These are phyloP conservation scores for Maudiozyma barnettii DNA, from an alignment of 805 yeast genomes.

Conservation along the genomic window DNA sequence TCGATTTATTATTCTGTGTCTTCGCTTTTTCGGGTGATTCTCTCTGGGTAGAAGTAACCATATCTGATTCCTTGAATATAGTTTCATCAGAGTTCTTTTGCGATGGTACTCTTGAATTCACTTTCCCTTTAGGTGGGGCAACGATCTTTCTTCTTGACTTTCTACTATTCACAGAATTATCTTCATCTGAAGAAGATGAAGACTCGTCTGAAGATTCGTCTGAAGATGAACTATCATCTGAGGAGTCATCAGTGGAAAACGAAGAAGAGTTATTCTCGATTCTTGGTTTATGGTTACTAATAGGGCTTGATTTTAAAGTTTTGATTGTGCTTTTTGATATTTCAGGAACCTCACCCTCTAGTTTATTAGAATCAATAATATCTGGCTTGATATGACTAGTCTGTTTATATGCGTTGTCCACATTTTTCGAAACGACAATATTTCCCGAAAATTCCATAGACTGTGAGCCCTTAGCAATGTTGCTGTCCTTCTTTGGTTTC, in stretches of 20 bases:
- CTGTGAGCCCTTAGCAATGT: not conserved
- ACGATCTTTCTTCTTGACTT: constrained; percentile 34
- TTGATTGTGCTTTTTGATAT: no score
- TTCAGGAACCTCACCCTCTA: no score
- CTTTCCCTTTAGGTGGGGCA: constrained; percentile 36
- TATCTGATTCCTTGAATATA: not conserved
- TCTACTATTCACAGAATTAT: constrained; percentile 14
- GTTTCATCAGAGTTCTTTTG: not conserved
- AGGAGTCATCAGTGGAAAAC: not conserved
- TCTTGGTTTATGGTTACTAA: not conserved
- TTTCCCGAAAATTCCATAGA: no score
- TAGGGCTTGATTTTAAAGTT: not conserved
- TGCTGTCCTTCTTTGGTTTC: not conserved
- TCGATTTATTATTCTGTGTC: no score
- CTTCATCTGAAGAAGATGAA: constrained; percentile 18
- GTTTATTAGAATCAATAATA: no score
- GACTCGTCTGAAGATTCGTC: constrained; percentile 14
- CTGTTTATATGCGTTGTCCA: no score
- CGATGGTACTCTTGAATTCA: constrained; percentile 8
- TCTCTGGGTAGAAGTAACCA: not conserved
- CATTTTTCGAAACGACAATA: no score
- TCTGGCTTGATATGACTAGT: no score
- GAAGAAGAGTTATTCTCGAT: not conserved
- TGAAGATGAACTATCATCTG: not conserved
- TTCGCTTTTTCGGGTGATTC: not conserved